phyloP scores from a whole-genome alignment of 371 early-diverging fungal genomes.

The Mucor indicus region DNA sequence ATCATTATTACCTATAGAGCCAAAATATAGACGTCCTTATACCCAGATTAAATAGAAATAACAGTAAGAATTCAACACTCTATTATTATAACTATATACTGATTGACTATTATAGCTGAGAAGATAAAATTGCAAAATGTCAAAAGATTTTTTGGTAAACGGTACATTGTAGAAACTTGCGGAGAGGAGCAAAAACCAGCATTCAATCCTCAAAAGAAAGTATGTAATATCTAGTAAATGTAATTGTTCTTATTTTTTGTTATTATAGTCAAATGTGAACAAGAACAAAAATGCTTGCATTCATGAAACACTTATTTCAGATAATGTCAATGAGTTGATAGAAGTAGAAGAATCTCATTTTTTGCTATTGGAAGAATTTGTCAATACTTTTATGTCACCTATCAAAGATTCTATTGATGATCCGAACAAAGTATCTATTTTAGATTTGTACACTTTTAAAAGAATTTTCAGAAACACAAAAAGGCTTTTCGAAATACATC shows the following conservation, averaged over 20 bases:
- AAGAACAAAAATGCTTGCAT: conserved; percentile 11
- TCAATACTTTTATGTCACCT: conserved; percentile 14
- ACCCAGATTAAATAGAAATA: background rate
- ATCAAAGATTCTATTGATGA: conserved; percentile 14
- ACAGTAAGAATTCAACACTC: background rate
- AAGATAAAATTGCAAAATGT: conserved; percentile 18
- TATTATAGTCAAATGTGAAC: too few species aligned
- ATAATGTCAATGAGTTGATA: conserved; percentile 18
- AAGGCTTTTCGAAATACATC: conserved; percentile 17
- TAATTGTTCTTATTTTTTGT: too few species aligned
- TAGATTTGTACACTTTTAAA: conserved; percentile 20
- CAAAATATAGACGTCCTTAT: too few species aligned
- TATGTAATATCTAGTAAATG: too few species aligned
- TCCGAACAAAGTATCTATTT: conserved; percentile 11
- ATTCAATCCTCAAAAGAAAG: background rate
- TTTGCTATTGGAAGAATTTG: conserved; percentile 13
- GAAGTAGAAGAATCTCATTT: conserved; percentile 21
- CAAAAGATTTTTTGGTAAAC: conserved; percentile 19
- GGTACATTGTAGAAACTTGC: too few species aligned
- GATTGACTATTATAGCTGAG: too few species aligned
- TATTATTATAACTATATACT: too few species aligned
- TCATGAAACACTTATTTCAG: conserved; percentile 1
- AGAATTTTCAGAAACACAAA: conserved; percentile 27
- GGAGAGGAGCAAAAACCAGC: background rate
- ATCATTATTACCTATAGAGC: too few species aligned